Evolutionary conservation across 495 filamentous ascomycete genomes (phyloP), one percentile per base, ranked within the genome.

Genomic region (Hypoxylon lienhwacheense): DNA sequence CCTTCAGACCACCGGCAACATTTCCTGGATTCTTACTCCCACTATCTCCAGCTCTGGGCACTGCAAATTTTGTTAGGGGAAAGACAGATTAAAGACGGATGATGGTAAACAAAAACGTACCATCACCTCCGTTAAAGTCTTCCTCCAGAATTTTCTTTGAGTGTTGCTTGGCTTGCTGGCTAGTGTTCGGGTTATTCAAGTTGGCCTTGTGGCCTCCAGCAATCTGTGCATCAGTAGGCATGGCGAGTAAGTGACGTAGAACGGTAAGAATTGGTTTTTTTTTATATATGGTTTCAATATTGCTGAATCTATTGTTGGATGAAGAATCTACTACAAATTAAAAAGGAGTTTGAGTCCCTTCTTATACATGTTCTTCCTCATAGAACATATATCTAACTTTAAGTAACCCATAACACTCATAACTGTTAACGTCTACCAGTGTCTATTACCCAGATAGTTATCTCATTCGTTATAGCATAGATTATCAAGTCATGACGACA

Each of bases 151-250:
- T 64, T 14, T 68, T 53, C 42, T 65, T 64, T 7, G 70, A 74
- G 52, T 72, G 67, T 52, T 73, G 48, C 64, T 70, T 72, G 25
- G 69, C 57, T 47, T 62, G 61, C 12, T 67, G 24, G 12, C 61
- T 68, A 44, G 56, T 67, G 67, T 71, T 76, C 35, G 76, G 71
- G 66, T 77, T 79, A 53, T 71, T 71, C 43, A 77, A 44, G 58
- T 71, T 79, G 40, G 73, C 76, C 69, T 77, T 77, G 68, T 76
- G 73, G 52, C 73, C 74, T 45, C 73, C 72, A 40, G 73, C 66
- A 34, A 77, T 48, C 33, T 72, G 68, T 58, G 65, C 60, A 21
- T 68, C 66, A 40, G 64, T 51, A 66, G 65, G 58, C 69, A 71
- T 66, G n/a, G 8, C 53, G 42, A 7, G 26, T 22, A 21, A 33